A percentile compares a stretch with the other conserved stretches of the same genome.
These are phyloP conservation scores for Xanthoceras sorbifolium DNA, from an alignment of 345 rosid species.

Conservation along the genomic window DNA sequence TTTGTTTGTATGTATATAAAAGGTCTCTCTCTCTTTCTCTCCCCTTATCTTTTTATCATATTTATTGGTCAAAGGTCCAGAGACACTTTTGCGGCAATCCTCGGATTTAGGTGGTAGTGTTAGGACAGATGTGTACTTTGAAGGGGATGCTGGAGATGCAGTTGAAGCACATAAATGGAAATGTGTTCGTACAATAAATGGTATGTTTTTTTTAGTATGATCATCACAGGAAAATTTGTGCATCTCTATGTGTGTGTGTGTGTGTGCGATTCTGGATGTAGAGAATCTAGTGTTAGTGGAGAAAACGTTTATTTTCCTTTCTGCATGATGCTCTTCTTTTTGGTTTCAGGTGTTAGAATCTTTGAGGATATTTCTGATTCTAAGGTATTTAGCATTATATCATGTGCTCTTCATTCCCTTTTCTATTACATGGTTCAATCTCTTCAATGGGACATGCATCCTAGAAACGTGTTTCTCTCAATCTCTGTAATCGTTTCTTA, in stretches of 20 bases:
- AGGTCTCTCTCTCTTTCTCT: not conserved
- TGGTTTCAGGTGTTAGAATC: conserved; percentile 85
- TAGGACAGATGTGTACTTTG: conserved; percentile 50
- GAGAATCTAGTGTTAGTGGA: conserved; percentile 6
- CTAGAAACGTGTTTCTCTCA: not conserved
- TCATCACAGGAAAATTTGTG: not conserved
- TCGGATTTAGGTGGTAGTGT: conserved; percentile 50
- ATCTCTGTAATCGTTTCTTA: not conserved
- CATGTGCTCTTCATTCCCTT: not conserved
- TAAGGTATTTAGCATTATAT: conserved; percentile 55
- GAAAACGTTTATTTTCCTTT: conserved; percentile 1
- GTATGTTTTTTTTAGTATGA: conserved; percentile 33
- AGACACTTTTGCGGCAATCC: conserved; percentile 72
- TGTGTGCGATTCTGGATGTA: not conserved
- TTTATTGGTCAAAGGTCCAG: conserved; percentile 69
- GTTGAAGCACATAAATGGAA: conserved; percentile 86
- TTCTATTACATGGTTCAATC: not conserved
- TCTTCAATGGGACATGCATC: not conserved
- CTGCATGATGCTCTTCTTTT: conserved; percentile 18
- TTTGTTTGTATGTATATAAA: not conserved
- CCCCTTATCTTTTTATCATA: conserved; percentile 7
- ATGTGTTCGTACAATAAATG: conserved; percentile 84
- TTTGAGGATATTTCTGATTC: conserved; percentile 79
- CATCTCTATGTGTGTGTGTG: not conserved
- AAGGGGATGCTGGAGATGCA: conserved; percentile 80